phyloP scores from a whole-genome alignment of 1,284 basidiomycete species.

The Ceratobasidium sp. region DNA sequence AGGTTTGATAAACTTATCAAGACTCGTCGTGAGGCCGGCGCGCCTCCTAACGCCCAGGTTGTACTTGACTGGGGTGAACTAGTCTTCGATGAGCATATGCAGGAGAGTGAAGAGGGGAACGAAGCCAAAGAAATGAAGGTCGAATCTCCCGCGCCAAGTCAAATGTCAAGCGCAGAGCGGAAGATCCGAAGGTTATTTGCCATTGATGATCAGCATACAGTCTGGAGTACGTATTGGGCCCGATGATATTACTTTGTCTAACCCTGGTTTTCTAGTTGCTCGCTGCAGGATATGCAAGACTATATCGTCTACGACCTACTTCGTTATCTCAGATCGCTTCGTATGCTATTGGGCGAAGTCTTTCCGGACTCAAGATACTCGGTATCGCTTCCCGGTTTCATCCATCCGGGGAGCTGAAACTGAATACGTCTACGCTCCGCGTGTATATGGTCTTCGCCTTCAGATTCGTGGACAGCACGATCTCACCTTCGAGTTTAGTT shows the following conservation, averaged over 20 bases:
- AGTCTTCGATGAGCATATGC: slow-evolving; percentile 49
- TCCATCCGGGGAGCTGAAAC: slow-evolving; percentile 54
- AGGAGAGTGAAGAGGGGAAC: neutral
- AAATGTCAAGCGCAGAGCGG: slow-evolving; percentile 44
- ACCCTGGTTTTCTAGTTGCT: neutral
- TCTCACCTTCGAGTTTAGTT: slow-evolving; percentile 61
- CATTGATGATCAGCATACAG: slow-evolving; percentile 49
- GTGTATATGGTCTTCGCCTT: slow-evolving; percentile 57
- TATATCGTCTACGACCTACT: slow-evolving; percentile 53
- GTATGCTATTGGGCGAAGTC: slow-evolving; percentile 59
- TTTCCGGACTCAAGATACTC: slow-evolving; percentile 52
- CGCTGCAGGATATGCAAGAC: slow-evolving; percentile 46
- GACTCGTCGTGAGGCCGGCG: slow-evolving; percentile 5
- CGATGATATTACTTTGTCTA: neutral
- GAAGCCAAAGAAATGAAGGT: slow-evolving; percentile 18
- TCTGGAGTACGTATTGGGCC: slow-evolving; percentile 56
- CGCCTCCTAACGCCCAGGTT: slow-evolving; percentile 27
- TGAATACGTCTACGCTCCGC: slow-evolving; percentile 45
- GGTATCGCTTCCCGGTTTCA: slow-evolving; percentile 59
- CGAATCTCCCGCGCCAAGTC: neutral
- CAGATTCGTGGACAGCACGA: slow-evolving; percentile 59
- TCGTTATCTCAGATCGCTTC: slow-evolving; percentile 54
- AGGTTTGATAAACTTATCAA: slow-evolving; percentile 14
- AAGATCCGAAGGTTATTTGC: slow-evolving; percentile 50
- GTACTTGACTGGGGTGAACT: slow-evolving; percentile 57